Conservation (phyloP, 257 asterid genomes). For the Plantago ovata region DNA sequence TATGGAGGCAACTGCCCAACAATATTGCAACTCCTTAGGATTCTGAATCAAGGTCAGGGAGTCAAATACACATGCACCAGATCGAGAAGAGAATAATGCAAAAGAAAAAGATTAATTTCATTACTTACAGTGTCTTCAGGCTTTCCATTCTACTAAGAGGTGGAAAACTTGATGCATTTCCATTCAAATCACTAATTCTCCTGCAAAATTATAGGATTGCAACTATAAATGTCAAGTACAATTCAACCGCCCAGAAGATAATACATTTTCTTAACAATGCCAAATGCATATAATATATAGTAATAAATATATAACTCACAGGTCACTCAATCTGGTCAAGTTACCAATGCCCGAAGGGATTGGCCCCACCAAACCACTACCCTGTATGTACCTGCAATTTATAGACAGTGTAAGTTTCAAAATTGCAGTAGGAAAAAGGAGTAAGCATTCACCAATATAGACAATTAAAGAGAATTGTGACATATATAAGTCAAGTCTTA, state of each 20-base stretch:
- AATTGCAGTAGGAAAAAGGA: background rate
- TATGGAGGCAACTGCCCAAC: conserved; percentile 47
- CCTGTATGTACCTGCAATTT: conserved; percentile 52
- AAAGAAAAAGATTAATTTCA: background rate
- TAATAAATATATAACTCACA: conserved; percentile 40
- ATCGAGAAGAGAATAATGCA: background rate
- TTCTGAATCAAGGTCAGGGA: conserved; percentile 32
- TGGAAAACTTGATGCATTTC: conserved; percentile 54
- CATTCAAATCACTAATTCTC: conserved; percentile 70
- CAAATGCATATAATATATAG: background rate
- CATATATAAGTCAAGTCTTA: conserved; percentile 27
- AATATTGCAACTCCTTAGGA: conserved; percentile 68
- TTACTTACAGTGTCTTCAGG: conserved; percentile 50
- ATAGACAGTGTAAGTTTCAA: conserved; percentile 1
- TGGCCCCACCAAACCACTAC: conserved; percentile 65
- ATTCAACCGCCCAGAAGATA: background rate
- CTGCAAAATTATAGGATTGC: conserved; percentile 35
- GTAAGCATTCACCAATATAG: background rate
- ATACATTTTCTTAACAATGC: background rate
- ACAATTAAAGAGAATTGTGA: background rate
- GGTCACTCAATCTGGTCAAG: conserved; percentile 50
- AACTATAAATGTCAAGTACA: conserved; percentile 1
- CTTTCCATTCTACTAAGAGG: conserved; percentile 24
- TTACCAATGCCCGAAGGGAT: conserved; percentile 55
- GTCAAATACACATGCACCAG: conserved; percentile 17